Evolutionary conservation across 2,329 filamentous ascomycete species (phyloP), one percentile per base, ranked within the genome.

Genomic region (Zymoseptoria ardabiliae): DNA sequence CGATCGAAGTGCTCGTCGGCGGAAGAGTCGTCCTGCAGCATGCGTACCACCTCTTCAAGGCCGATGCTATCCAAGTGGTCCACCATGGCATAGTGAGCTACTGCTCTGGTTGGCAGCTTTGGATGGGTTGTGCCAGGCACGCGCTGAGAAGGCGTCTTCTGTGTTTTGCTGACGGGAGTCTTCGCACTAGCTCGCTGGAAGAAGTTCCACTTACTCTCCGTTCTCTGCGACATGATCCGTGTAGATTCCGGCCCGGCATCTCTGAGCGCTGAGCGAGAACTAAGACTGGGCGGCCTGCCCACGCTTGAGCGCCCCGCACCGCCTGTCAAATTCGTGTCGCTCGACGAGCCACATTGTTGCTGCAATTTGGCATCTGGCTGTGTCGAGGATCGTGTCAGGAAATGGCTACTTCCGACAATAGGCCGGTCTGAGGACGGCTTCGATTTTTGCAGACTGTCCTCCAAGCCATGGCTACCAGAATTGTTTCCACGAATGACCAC

Each of bases 11-110:
- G 62, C 6, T 66, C 63, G n/a, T 58, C 51, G 3, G 61, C 51
- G 3, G 61, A 68, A n/a, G 63, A 61, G 10, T 69, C 65, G 41
- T 64, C 78, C 58, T 77, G 73, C 67, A 78, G 76, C 19, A 81
- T 72, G 52, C 75, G 72, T 60, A 79, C 76, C 25, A 81, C 73
- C 55, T 80, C 76, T 23, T 75, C 70, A 20, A 79, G 66, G 25
- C 76, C 74, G 28, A 79, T 69, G 8, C 73, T 72, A 13, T 75
- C 74, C 35, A 78, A 75, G 28, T 76, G 71, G 59, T 83, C 82
- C 60, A 83, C 72, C 62, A 85, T 72, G 3, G 82, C 83, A 65
- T 86, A 86, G 65, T 85, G 83, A 8, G 83, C 79, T 22, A 66
- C 60, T 35, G 48, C 58, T 45, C 58, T 54, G 20, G 54, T 51